A percentile compares a stretch with the other conserved stretches of the same genome.
These are phyloP conservation scores for Orbilia javanica DNA, from an alignment of 2,329 filamentous ascomycete genomes.

Conservation along the genomic window DNA sequence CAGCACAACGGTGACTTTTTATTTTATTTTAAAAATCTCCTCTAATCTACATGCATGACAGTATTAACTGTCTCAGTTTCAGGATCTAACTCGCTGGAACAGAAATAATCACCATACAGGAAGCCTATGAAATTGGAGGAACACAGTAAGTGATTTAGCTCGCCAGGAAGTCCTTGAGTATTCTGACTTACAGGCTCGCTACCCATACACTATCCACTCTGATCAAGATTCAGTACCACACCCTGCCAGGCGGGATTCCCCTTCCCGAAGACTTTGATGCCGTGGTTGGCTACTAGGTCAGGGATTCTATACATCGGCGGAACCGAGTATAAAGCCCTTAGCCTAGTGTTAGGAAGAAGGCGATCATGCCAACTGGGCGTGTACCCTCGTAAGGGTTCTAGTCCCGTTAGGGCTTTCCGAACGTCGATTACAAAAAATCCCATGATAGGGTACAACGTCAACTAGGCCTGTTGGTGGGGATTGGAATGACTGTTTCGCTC, in stretches of 20 bases:
- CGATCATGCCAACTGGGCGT: background rate
- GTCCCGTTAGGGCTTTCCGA: conserved; percentile 63
- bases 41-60: background rate
- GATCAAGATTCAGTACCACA: conserved; percentile 66
- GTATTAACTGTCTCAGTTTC: background rate
- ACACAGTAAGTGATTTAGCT: conserved; percentile 28
- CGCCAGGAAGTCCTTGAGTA: background rate
- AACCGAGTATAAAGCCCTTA: conserved; percentile 57
- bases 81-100: conserved; percentile 66
- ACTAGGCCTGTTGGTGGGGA: background rate
- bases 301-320: conserved; percentile 62
- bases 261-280: conserved; percentile 67
- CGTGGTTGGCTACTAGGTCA: conserved; percentile 65
- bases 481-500: conserved; percentile 2
- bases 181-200: conserved; percentile 10
- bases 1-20: too few relatives aligned
- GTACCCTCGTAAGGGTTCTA: background rate
- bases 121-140: conserved; percentile 62
- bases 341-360: conserved; percentile 54
- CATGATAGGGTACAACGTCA: background rate
- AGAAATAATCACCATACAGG: conserved; percentile 68
- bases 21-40: background rate
- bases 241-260: conserved; percentile 57
- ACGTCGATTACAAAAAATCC: conserved; percentile 12
- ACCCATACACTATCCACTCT: conserved; percentile 65